These are phyloP conservation scores for Globisporangium middletonii DNA, from an alignment of 352 stramenopile genomes.

Conservation along the genomic window DNA sequence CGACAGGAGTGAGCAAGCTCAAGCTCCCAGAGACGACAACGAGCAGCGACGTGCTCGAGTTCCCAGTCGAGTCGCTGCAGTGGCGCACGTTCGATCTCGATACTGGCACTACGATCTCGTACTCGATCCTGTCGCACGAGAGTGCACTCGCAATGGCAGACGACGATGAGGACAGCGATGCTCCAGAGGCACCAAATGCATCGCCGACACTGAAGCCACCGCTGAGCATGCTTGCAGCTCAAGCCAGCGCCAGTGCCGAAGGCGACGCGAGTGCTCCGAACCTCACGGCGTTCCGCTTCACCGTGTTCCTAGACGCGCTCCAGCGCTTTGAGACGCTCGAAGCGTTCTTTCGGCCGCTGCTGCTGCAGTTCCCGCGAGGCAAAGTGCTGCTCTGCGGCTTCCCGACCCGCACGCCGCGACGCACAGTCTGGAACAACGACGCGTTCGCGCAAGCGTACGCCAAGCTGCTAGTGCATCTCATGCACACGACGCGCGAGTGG, in stretches of 20 bases:
- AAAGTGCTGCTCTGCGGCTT: slow-evolving; percentile 66
- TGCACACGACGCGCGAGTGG: slow-evolving; percentile 51
- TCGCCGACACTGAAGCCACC: not conserved
- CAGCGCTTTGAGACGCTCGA: slow-evolving; percentile 56
- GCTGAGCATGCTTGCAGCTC: not conserved
- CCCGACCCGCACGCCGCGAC: slow-evolving; percentile 27
- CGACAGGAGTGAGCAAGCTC: not conserved
- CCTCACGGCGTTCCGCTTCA: slow-evolving; percentile 40
- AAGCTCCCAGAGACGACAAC: slow-evolving; percentile 4
- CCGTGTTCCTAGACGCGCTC: slow-evolving; percentile 60
- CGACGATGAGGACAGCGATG: not conserved
- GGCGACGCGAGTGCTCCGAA: no score
- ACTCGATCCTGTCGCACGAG: slow-evolving; percentile 42
- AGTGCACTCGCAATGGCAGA: not conserved
- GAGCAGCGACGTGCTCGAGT: slow-evolving; percentile 21
- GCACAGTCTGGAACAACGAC: slow-evolving; percentile 43
- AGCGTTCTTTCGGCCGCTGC: slow-evolving; percentile 46
- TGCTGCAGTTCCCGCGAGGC: slow-evolving; percentile 51
- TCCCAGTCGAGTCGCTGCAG: slow-evolving; percentile 21
- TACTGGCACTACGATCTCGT: slow-evolving; percentile 32
- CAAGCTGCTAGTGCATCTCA: slow-evolving; percentile 44
- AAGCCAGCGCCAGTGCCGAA: no score
- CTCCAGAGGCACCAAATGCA: not conserved
- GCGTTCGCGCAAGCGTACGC: slow-evolving; percentile 36
- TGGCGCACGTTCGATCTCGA: slow-evolving; percentile 48